phyloP scores from a whole-genome alignment of 176 grass and related monocot species.

The Phyllostachys edulis region DNA sequence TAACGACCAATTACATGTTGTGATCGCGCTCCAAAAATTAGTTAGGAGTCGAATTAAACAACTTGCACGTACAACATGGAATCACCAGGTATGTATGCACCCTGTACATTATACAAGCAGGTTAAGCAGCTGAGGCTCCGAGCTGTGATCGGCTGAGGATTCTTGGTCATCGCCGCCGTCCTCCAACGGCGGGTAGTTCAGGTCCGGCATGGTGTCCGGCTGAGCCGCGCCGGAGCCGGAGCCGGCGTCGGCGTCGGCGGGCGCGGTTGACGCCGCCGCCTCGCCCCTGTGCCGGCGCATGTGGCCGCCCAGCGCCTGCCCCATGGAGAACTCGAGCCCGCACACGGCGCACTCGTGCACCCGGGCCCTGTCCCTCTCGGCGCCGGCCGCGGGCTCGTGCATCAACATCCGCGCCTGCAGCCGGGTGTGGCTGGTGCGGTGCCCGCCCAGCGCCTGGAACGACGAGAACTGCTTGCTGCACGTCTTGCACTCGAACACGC shows the following conservation, averaged over 20 bases:
- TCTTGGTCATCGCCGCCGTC: slow-evolving; percentile 17
- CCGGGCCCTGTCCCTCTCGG: slow-evolving; percentile 27
- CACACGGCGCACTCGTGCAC: slow-evolving; percentile 72
- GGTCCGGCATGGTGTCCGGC: slow-evolving; percentile 41
- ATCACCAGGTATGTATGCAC: not conserved
- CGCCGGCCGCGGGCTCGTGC: not conserved
- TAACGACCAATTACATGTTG: not conserved
- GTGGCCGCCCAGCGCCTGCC: slow-evolving; percentile 76
- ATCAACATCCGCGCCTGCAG: slow-evolving; percentile 53
- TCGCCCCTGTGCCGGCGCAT: slow-evolving; percentile 65
- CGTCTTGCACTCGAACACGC: slow-evolving; percentile 76
- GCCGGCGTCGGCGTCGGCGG: not conserved
- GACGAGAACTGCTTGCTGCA: slow-evolving; percentile 58
- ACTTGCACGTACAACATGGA: too few species aligned
- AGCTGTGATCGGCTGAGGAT: not conserved
- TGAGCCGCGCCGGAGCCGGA: not conserved
- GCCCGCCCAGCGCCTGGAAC: slow-evolving; percentile 66
- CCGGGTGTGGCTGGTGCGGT: slow-evolving; percentile 66
- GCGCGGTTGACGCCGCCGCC: not conserved
- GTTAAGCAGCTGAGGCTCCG: slow-evolving; percentile 32
- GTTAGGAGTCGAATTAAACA: not conserved
- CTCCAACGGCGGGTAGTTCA: slow-evolving; percentile 49
- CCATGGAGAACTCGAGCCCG: slow-evolving; percentile 73
- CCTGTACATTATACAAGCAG: slow-evolving; percentile 31
- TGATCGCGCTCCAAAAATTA: not conserved